Percentiles rank a stretch among this genome's conserved stretches.
Conservation (phyloP, 225 moss, liverwort and hornwort genomes). For the Straminergon stramineum region DNA sequence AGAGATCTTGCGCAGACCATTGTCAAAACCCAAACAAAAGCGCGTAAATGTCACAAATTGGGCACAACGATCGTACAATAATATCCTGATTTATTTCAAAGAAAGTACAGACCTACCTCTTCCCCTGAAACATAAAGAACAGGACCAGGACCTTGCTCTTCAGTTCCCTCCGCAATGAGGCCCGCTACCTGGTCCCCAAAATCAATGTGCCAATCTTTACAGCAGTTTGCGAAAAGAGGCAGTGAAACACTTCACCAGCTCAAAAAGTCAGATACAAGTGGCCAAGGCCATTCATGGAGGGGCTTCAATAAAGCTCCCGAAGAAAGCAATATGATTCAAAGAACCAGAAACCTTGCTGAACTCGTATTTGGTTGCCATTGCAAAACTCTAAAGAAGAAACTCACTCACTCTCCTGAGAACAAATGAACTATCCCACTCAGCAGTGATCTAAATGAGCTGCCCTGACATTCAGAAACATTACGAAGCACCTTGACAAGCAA, state of each 20-base stretch:
- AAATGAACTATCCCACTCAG: not conserved
- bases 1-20: not conserved
- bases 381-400: not conserved
- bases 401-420: not conserved
- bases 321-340: not conserved
- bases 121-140: constrained; percentile 99
- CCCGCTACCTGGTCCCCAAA: constrained; percentile 62
- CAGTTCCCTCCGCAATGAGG: constrained; percentile 68
- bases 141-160: constrained; percentile 58
- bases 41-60: not conserved
- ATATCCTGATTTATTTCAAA: not conserved
- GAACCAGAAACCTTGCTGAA: not conserved
- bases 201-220: not conserved
- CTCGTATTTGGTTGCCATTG: not conserved
- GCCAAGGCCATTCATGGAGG: not conserved
- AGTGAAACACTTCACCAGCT: not conserved
- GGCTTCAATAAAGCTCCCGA: not conserved
- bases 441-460: not conserved
- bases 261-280: not conserved
- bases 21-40: not conserved
- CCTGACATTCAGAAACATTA: not conserved
- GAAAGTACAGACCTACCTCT: constrained; percentile 49
- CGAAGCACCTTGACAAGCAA: not conserved
- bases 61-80: not conserved
- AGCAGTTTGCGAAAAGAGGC: not conserved